A percentile compares a stretch with the other conserved stretches of the same genome.
These are phyloP conservation scores for Dipodascus albidus DNA, from an alignment of 805 yeast species.

Conservation along the genomic window DNA sequence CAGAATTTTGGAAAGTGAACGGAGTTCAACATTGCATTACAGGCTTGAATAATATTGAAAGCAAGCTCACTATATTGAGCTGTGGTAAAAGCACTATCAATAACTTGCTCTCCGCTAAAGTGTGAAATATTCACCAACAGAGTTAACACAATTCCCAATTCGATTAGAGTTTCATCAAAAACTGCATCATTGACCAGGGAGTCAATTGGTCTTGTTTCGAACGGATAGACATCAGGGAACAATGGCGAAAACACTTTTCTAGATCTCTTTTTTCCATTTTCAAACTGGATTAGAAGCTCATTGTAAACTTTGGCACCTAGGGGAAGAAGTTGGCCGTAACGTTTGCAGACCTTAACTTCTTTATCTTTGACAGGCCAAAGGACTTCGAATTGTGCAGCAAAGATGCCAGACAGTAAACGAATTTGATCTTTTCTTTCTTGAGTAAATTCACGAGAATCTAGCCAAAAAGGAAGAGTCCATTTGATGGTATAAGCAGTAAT, in stretches of 20 bases:
- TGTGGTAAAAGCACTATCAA: slow-evolving; percentile 15
- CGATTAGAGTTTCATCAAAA: slow-evolving; percentile 62
- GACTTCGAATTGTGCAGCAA: slow-evolving; percentile 20
- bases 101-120: slow-evolving; percentile 8
- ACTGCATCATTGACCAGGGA: slow-evolving; percentile 59
- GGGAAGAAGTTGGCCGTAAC: slow-evolving; percentile 23
- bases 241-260: slow-evolving; percentile 40
- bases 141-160: slow-evolving; percentile 47
- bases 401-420: slow-evolving; percentile 19
- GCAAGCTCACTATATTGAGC: slow-evolving; percentile 19
- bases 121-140: slow-evolving; percentile 17
- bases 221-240: slow-evolving; percentile 62
- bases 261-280: slow-evolving; percentile 40
- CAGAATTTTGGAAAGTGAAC: slow-evolving; percentile 40
- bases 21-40: slow-evolving; percentile 20
- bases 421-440: slow-evolving; percentile 16
- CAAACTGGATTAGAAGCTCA: slow-evolving; percentile 15
- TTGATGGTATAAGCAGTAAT: slow-evolving; percentile 18
- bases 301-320: slow-evolving; percentile 20
- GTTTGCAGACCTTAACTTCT: slow-evolving; percentile 17
- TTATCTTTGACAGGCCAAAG: slow-evolving; percentile 21
- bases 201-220: slow-evolving; percentile 53
- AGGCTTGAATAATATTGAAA: slow-evolving; percentile 18
- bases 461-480: slow-evolving; percentile 20
- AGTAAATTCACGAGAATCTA: slow-evolving; percentile 13